Evolutionary conservation across 192 early-diverging fungal species (phyloP).

Genomic region (Dimargaris verticillata): DNA sequence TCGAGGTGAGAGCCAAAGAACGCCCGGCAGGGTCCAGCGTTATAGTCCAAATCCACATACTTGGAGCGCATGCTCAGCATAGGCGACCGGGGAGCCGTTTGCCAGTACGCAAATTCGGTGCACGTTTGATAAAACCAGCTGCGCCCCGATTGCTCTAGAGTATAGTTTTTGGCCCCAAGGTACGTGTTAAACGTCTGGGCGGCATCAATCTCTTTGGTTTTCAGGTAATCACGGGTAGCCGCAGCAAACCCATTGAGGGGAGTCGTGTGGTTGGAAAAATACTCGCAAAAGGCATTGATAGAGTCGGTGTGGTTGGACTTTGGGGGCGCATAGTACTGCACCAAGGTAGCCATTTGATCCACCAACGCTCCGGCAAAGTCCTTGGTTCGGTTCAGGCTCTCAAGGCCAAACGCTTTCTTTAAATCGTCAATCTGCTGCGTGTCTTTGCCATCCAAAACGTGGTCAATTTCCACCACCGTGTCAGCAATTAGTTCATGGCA

Average conservation of each 20-base stretch:
- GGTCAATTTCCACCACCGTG: slow-evolving; percentile 27
- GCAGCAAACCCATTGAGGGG: slow-evolving; percentile 28
- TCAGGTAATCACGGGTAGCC: slow-evolving; percentile 24
- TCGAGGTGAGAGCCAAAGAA: slow-evolving; percentile 24
- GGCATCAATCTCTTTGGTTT: slow-evolving; percentile 18
- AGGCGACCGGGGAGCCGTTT: slow-evolving; percentile 27
- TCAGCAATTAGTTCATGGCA: slow-evolving; percentile 23
- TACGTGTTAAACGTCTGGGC: slow-evolving; percentile 21
- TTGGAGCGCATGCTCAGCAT: slow-evolving; percentile 25
- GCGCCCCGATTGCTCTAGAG: slow-evolving; percentile 24
- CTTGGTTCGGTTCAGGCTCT: slow-evolving; percentile 16
- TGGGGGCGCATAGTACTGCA: slow-evolving; percentile 27
- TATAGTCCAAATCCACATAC: slow-evolving; percentile 24
- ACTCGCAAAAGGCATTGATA: slow-evolving; percentile 16
- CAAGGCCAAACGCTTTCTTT: slow-evolving; percentile 25
- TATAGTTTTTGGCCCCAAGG: slow-evolving; percentile 17
- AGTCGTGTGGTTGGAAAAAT: slow-evolving; percentile 17
- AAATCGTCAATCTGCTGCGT: slow-evolving; percentile 18
- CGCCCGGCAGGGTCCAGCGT: slow-evolving; percentile 22
- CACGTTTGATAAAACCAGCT: slow-evolving; percentile 53
- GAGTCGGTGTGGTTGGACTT: slow-evolving; percentile 13
- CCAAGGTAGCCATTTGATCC: slow-evolving; percentile 24
- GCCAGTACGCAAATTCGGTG: slow-evolving; percentile 54
- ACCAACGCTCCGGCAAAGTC: slow-evolving; percentile 30
- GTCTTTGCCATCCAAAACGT: slow-evolving; percentile 20